Conservation (phyloP, 148 eudicot species). For the Fagopyrum homotropicum region DNA sequence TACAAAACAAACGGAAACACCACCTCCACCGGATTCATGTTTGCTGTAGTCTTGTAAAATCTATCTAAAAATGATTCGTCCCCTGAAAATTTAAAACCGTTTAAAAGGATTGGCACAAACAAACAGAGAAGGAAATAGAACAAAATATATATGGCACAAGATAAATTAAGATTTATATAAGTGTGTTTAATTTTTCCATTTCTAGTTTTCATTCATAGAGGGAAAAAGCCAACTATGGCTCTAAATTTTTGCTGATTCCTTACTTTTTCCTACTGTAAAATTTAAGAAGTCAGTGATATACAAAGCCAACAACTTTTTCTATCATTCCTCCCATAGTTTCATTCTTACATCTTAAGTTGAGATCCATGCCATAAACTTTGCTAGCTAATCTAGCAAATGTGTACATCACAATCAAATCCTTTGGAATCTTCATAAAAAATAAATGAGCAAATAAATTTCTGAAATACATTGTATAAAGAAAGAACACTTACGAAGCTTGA, state of each 20-base stretch:
- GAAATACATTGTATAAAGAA: background rate
- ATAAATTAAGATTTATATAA: background rate
- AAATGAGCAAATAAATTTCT: background rate
- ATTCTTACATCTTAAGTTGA: background rate
- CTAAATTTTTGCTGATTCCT: background rate
- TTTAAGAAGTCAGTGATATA: background rate
- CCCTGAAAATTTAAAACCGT: conserved; percentile 28
- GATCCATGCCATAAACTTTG: too few relatives aligned
- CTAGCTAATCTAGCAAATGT: background rate
- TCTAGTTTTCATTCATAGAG: background rate
- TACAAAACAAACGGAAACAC: conserved; percentile 9
- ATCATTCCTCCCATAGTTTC: background rate
- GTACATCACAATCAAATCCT: background rate
- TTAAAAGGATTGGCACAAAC: background rate
- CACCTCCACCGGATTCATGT: conserved; percentile 71
- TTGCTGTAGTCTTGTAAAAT: conserved; percentile 77
- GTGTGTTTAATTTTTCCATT: background rate
- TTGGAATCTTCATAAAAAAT: background rate
- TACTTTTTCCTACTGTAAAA: background rate
- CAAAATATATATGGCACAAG: background rate
- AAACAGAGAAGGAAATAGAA: background rate
- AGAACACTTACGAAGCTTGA: conserved; percentile 62
- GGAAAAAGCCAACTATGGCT: background rate
- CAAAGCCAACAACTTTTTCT: background rate
- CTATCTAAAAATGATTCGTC: conserved; percentile 80